Conservation (phyloP, 495 filamentous ascomycete genomes). For the Bacidia rubella region DNA sequence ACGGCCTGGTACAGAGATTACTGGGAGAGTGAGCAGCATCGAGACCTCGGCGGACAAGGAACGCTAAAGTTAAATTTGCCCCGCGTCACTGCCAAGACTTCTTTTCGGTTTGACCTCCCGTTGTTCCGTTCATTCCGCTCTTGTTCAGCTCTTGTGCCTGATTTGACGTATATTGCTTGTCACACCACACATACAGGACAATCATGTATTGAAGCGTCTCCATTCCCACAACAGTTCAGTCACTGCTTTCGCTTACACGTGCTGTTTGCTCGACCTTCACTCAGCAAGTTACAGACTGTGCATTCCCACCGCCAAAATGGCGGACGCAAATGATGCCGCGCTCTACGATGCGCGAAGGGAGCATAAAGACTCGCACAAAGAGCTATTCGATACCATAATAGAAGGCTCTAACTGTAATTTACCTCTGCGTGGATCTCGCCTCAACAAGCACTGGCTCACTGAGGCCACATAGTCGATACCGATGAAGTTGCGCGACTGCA, state of each 20-base stretch:
- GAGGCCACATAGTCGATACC: conserved; percentile 58
- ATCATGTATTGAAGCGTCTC: not conserved
- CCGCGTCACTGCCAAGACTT: not conserved
- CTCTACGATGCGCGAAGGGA: conserved; percentile 37
- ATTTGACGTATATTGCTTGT: no score
- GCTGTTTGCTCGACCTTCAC: no score
- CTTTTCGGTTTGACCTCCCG: not conserved
- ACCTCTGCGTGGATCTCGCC: not conserved
- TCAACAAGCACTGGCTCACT: not conserved
- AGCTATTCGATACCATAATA: conserved; percentile 89
- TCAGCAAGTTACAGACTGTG: not conserved
- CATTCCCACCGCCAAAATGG: conserved; percentile 1
- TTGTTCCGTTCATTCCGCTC: not conserved
- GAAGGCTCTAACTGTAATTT: conserved; percentile 85
- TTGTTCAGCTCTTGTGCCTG: not conserved
- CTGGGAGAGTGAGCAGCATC: not conserved
- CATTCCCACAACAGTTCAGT: not conserved
- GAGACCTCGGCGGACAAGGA: not conserved
- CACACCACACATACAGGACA: not conserved
- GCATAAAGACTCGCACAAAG: conserved; percentile 72
- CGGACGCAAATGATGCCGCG: conserved; percentile 24
- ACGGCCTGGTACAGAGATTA: not conserved
- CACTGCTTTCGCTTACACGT: not conserved
- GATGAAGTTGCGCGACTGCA: conserved; percentile 91
- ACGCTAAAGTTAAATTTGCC: not conserved